Base-by-base conservation (phyloP, 805 yeast species). In the Suhomyces pyralidae region DNA sequence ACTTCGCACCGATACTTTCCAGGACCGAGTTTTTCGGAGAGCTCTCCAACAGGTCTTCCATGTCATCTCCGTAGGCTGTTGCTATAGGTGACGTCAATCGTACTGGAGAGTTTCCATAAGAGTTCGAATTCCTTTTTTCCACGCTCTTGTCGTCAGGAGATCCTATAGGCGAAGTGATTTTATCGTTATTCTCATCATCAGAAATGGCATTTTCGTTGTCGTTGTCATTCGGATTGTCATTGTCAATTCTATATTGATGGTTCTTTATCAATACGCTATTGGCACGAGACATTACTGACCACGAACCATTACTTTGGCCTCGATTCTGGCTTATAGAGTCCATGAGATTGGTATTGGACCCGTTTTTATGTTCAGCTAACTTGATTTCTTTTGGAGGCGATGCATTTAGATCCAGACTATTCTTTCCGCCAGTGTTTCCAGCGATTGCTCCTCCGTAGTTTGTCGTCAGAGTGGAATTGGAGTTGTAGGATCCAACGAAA, bases 401-500 rank as follows among this genome's bases (percentile, higher is more conserved):
- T 20, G 51, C n/a, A 8, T 44, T 43, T 10, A 49, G 38, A 12
- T 43, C 42, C 42, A 38, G 42, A 38, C 42, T 38, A 38, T 38
- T 19, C 14, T 38, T 38, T 19, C 42, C 24, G 20, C 12, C 34
- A 9, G 34, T 44, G 4, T 20, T 28, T 12, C 49, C 40, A 2
- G 20, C 47, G 8, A 40, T 14, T 14, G 22, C 28, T 14, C 46
- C 54, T 17, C 76, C 76, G 57, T 70, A 73, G 53, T 71, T 68
- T 1, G 76, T 70, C 12, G 71, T 69, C 69, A 68, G 72, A 2
- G 78, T 71, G 2, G 77, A 73, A 56, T 68, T 72, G 1, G 78
- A 73, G 52, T 72, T 72, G 59, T 62, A 73, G 1, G 78, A 73
- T 3, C 78, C 77, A 12, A 70, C 76, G 44, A 73, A 61, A 45